Evolutionary conservation across 1,284 basidiomycete species (phyloP), one percentile per base, ranked within the genome.

Genomic region (Omphalotus olearius): DNA sequence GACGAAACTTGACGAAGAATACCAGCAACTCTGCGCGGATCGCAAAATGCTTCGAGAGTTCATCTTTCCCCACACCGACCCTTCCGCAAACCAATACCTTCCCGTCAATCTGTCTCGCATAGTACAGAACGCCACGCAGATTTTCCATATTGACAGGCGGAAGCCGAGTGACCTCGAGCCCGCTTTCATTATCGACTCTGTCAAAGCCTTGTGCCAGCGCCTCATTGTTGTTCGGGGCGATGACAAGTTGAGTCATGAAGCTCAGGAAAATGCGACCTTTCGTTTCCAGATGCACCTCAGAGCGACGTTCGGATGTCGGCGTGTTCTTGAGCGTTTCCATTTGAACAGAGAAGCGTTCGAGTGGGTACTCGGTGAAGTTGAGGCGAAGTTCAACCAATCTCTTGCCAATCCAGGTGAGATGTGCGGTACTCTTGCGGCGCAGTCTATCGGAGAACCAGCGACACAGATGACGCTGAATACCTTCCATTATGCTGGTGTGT

Each of bases 401-500:
- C 65, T 98, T 2, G 93, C 82, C 20, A 90, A 96, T 64, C 92
- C 97, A 0, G 95, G 96, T 47, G 97, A 99, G 72, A 99, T 99
- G 97, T 99, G 97, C 61, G 97, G 97, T 44, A 98, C 94, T 0
- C 81, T 99, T 13, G 91, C 97, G 35, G 97, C 97, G 0, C 97
- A 99, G 71, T 98, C 94, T 4, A 99, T 99, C 59, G 97, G 97
- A 70, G 97, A 99, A 76, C 97, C 97, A 0, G 97, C 97, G 2
- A 99, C 97, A 1, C 95, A 98, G 73, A 98, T 98, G 95, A 98
- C 94, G 10, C 70, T 98, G 53, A 91, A 98, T 69, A 98, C 94
- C 0, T 98, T 98, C 88, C 95, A 98, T 73, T 98, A 97, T 67
- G 95, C 95, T 59, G 95, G 95, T 88, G 95, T 98, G 25, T 95